These are phyloP conservation scores for Apiospora marii DNA, from an alignment of 2,329 filamentous ascomycete genomes.

Conservation along the genomic window DNA sequence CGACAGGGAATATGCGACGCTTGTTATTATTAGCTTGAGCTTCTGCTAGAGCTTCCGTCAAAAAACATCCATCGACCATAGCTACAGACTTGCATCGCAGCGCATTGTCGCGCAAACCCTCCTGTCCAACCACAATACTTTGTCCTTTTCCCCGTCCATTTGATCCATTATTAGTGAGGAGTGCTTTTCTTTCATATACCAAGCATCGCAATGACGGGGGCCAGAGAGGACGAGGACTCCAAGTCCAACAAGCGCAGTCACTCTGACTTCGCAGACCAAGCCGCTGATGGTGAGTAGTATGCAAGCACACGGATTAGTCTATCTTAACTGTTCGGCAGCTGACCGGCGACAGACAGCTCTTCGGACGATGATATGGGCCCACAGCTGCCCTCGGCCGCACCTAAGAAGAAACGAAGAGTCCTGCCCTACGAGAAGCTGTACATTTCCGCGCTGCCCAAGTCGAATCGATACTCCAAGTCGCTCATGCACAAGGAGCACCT, in stretches of 20 bases:
- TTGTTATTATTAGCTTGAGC: slow-evolving; percentile 15
- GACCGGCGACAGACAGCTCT: slow-evolving; percentile 63
- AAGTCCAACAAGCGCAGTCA: slow-evolving; percentile 42
- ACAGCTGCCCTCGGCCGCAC: slow-evolving; percentile 79
- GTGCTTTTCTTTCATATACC: background rate
- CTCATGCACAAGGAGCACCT: slow-evolving; percentile 99
- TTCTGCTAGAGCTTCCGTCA: slow-evolving; percentile 1
- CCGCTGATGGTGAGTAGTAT: slow-evolving; percentile 31
- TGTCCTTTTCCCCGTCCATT: too few relatives aligned
- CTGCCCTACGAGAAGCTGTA: slow-evolving; percentile 96
- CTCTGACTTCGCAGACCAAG: slow-evolving; percentile 38
- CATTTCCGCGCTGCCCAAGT: slow-evolving; percentile 84
- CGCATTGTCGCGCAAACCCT: slow-evolving; percentile 1
- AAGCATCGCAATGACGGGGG: slow-evolving; percentile 35
- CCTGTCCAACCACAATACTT: background rate
- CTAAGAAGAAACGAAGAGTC: slow-evolving; percentile 89
- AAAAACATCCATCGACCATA: slow-evolving; percentile 11
- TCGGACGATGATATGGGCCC: slow-evolving; percentile 90
- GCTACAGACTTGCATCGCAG: background rate
- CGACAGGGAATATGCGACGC: slow-evolving; percentile 9
- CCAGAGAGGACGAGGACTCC: slow-evolving; percentile 30
- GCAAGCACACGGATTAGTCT: background rate
- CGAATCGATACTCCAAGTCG: slow-evolving; percentile 87
- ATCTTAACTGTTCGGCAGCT: background rate
- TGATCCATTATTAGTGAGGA: background rate